Conservation (phyloP, 176 grass and related monocot genomes). For the Themeda triandra region DNA sequence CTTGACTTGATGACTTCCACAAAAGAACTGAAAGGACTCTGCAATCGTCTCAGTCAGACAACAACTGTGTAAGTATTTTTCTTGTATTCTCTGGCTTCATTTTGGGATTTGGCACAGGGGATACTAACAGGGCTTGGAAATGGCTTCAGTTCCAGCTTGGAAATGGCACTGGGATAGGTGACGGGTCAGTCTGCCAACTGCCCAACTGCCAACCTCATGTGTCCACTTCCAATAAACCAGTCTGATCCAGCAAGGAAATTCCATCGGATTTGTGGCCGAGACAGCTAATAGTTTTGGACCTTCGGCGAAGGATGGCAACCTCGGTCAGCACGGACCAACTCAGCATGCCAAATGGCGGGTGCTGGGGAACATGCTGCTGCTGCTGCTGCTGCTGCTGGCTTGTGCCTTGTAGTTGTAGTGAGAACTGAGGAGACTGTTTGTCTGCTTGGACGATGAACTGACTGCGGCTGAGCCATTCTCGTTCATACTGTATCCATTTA, state of each 20-base stretch:
- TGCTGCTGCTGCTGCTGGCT: no score
- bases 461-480: no score
- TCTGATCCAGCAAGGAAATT: background rate
- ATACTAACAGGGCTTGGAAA: background rate
- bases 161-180: background rate
- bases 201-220: slow-evolving; percentile 12
- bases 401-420: no score
- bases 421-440: background rate
- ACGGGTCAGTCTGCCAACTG: background rate
- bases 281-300: slow-evolving; percentile 40
- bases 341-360: background rate
- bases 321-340: background rate
- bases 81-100: background rate
- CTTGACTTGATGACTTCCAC: slow-evolving; percentile 28
- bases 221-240: background rate
- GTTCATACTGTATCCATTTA: background rate
- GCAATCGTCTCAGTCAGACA: background rate
- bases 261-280: slow-evolving; percentile 27
- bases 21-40: background rate
- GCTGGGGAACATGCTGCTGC: background rate
- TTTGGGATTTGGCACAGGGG: background rate
- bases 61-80: no score
- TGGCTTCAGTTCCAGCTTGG: slow-evolving; percentile 11
- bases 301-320: background rate
- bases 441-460: no score